Evolutionary conservation across 345 rosid species (phyloP).

Genomic region (Brassica rapa): DNA sequence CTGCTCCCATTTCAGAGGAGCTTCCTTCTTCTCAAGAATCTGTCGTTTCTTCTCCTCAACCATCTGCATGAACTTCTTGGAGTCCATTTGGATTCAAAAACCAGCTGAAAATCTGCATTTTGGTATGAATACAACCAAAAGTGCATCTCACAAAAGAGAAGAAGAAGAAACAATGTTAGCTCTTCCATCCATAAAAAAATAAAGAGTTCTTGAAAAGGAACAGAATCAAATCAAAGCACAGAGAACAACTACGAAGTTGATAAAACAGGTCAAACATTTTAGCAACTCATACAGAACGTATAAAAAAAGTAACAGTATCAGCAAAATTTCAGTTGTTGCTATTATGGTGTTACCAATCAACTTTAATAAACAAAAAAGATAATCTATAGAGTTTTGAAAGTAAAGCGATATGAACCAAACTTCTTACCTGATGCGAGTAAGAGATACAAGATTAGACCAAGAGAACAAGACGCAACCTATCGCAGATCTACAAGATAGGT

Average conservation of each 20-base stretch:
- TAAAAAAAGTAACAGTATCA: background rate
- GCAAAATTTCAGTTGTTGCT: background rate
- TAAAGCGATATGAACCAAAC: conserved; percentile 31
- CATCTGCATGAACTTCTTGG: conserved; percentile 93
- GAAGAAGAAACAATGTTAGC: conserved; percentile 80
- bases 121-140: conserved; percentile 74
- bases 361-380: background rate
- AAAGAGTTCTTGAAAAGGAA: background rate
- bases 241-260: background rate
- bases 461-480: conserved; percentile 9
- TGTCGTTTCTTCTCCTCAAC: conserved; percentile 93
- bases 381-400: background rate
- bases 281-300: background rate
- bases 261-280: background rate
- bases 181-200: conserved; percentile 44
- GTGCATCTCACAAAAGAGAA: conserved; percentile 98
- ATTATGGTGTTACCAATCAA: background rate
- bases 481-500: conserved; percentile 20
- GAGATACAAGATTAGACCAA: background rate
- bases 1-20: conserved; percentile 94
- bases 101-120: conserved; percentile 84
- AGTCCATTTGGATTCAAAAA: conserved; percentile 75
- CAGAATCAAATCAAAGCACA: background rate
- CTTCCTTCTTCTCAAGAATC: conserved; percentile 77
- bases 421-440: conserved; percentile 42